These are phyloP conservation scores for Marasmius fiardii DNA, from an alignment of 1,284 basidiomycete genomes.

Conservation along the genomic window DNA sequence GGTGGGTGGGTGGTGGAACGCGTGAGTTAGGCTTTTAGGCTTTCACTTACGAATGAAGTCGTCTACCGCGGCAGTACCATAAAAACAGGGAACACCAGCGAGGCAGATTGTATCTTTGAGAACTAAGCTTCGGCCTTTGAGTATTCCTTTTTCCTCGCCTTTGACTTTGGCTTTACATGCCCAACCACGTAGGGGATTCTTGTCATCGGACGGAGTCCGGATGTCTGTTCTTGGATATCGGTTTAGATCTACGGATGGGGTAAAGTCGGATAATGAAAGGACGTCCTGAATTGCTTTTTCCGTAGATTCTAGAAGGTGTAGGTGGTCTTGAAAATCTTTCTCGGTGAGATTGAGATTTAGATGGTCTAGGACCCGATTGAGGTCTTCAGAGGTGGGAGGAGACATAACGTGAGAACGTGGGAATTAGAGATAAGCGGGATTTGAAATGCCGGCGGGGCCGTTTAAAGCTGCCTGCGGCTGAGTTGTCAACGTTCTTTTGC, in stretches of 20 bases:
- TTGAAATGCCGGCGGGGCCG: too few relatives aligned
- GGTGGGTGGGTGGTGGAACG: conserved; percentile 2
- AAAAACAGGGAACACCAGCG: conserved; percentile 32
- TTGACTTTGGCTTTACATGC: conserved; percentile 27
- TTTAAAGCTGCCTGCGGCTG: too few relatives aligned
- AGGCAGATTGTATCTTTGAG: conserved; percentile 37
- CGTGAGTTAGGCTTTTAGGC: too few relatives aligned
- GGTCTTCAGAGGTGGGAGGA: not conserved
- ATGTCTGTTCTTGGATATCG: not conserved
- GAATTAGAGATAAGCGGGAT: too few relatives aligned
- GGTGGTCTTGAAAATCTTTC: conserved; percentile 3
- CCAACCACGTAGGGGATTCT: conserved; percentile 25
- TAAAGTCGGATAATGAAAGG: conserved; percentile 1
- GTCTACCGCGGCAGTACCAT: conserved; percentile 33
- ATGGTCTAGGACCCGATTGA: too few relatives aligned
- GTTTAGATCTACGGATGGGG: not conserved
- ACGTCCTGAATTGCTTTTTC: not conserved
- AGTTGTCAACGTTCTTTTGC: too few relatives aligned
- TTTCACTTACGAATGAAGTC: conserved; percentile 23
- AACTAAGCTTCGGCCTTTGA: conserved; percentile 25
- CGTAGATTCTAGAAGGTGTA: not conserved
- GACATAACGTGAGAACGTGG: too few relatives aligned
- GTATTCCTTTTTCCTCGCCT: conserved; percentile 20
- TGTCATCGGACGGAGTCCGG: conserved; percentile 11
- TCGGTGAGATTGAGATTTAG: not conserved